Conservation (phyloP, 2,329 filamentous ascomycete genomes). For the Hypomyces perniciosus region DNA sequence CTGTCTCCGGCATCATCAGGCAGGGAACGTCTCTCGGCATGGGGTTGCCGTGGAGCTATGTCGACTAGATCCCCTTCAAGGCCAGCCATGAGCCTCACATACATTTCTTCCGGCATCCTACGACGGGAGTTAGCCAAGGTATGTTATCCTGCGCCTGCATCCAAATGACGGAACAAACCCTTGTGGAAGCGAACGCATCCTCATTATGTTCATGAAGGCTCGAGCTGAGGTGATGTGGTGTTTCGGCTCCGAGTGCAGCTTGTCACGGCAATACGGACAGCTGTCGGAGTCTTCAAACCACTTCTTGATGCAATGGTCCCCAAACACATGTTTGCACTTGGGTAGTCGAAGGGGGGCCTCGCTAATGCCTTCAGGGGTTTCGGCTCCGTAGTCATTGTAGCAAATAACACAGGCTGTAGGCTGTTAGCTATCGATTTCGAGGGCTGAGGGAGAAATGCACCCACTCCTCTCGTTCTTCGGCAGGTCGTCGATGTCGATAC, state of each 20-base stretch:
- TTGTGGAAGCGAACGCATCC: constrained; percentile 19
- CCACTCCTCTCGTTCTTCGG: constrained; percentile 43
- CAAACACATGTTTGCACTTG: constrained; percentile 59
- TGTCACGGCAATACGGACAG: constrained; percentile 60
- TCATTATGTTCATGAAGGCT: constrained; percentile 28
- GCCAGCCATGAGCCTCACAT: constrained; percentile 14
- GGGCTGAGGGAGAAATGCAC: constrained; percentile 17
- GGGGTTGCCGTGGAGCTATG: constrained; percentile 13
- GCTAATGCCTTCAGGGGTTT: constrained; percentile 51
- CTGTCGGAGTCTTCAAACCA: constrained; percentile 59
- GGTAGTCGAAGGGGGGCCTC: constrained; percentile 54
- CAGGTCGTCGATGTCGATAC: constrained; percentile 39
- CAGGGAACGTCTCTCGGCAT: constrained; percentile 21
- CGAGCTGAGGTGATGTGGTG: constrained; percentile 16
- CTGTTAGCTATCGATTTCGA: constrained; percentile 10
- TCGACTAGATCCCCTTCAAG: constrained; percentile 15
- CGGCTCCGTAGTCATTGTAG: constrained; percentile 55
- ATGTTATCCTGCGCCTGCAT: neutral
- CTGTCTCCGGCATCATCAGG: constrained; percentile 23
- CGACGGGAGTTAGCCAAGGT: constrained; percentile 6
- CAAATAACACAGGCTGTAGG: constrained; percentile 54
- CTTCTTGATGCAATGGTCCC: constrained; percentile 58
- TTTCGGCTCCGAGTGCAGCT: constrained; percentile 46
- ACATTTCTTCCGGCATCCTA: constrained; percentile 17
- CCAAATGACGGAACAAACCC: constrained; percentile 13